Evolutionary conservation across 164 flowering plant species (phyloP).

Genomic region (Magnolia kwangsiensis): DNA sequence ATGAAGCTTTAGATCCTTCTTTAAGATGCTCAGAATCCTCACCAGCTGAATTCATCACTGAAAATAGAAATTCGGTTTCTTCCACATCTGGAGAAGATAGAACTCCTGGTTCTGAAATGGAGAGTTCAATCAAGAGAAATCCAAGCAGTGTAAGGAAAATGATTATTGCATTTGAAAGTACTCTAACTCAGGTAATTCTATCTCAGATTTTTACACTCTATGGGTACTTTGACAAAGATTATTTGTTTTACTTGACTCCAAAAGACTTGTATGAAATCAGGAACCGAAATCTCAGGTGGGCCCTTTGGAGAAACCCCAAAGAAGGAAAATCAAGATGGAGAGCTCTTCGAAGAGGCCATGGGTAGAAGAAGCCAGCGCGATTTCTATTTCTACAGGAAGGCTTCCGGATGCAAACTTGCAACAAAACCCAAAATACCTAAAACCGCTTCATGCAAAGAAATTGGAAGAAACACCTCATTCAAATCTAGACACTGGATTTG

Average conservation of each 20-base stretch:
- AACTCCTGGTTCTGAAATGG: slow-evolving; percentile 21
- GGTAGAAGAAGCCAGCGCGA: slow-evolving; percentile 11
- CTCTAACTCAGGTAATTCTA: slow-evolving; percentile 49
- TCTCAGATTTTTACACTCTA: neutral
- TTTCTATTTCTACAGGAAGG: neutral
- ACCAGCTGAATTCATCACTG: neutral
- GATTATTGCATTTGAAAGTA: slow-evolving; percentile 67
- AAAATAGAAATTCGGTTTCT: slow-evolving; percentile 12
- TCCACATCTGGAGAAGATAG: slow-evolving; percentile 14
- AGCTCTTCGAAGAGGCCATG: slow-evolving; percentile 7
- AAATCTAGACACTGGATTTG: neutral
- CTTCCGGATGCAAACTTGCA: neutral
- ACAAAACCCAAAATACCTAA: neutral
- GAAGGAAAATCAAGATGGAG: slow-evolving; percentile 22
- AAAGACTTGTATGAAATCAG: slow-evolving; percentile 29
- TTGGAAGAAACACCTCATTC: neutral
- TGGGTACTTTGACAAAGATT: slow-evolving; percentile 1
- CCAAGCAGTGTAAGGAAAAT: slow-evolving; percentile 62
- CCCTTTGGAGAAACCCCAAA: slow-evolving; percentile 14
- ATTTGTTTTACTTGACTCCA: slow-evolving; percentile 10
- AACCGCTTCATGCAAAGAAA: slow-evolving; percentile 5
- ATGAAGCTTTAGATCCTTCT: slow-evolving; percentile 12
- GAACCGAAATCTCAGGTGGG: slow-evolving; percentile 23
- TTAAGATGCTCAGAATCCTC: slow-evolving; percentile 14
- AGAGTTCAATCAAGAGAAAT: slow-evolving; percentile 25